Conservation (phyloP, 1,284 basidiomycete genomes). For the Entoloma clypeatum region DNA sequence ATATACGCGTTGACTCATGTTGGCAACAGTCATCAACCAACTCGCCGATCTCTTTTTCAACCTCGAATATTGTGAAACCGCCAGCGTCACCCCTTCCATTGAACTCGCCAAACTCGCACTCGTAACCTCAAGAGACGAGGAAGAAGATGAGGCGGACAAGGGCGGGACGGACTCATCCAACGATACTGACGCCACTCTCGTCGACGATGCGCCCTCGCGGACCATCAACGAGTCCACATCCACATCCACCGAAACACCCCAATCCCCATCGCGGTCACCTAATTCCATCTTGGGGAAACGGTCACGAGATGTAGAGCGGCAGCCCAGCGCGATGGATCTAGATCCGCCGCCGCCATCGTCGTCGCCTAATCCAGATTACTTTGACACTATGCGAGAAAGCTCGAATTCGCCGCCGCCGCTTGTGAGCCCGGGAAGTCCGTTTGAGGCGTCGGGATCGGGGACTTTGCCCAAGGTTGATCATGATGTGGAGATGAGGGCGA, state of each 20-base stretch:
- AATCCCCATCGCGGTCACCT: conserved; percentile 34
- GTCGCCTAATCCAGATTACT: conserved; percentile 41
- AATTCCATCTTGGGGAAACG: conserved; percentile 75
- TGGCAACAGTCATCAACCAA: conserved; percentile 64
- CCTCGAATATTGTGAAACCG: conserved; percentile 62
- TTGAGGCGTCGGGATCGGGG: conserved; percentile 21
- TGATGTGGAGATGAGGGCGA: conserved; percentile 44
- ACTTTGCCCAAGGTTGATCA: conserved; percentile 25
- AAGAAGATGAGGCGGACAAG: conserved; percentile 74
- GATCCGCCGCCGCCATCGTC: conserved; percentile 33
- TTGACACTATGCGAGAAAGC: conserved; percentile 40
- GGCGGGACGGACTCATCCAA: conserved; percentile 75
- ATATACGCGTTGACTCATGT: conserved; percentile 16
- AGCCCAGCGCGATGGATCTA: conserved; percentile 45
- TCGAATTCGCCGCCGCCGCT: conserved; percentile 36
- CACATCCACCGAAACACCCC: conserved; percentile 20
- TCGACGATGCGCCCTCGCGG: conserved; percentile 63
- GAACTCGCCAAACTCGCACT: conserved; percentile 92
- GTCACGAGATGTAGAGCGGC: conserved; percentile 43
- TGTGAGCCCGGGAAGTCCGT: conserved; percentile 24
- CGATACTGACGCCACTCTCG: conserved; percentile 79
- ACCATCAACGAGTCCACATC: conserved; percentile 21
- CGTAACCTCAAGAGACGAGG: conserved; percentile 86
- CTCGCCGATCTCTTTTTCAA: conserved; percentile 78
- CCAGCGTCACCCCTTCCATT: conserved; percentile 77